A percentile compares a stretch with the other conserved stretches of the same genome.
These are phyloP conservation scores for Maudiozyma serrabonitensis DNA, from an alignment of 805 yeast species.

Conservation along the genomic window DNA sequence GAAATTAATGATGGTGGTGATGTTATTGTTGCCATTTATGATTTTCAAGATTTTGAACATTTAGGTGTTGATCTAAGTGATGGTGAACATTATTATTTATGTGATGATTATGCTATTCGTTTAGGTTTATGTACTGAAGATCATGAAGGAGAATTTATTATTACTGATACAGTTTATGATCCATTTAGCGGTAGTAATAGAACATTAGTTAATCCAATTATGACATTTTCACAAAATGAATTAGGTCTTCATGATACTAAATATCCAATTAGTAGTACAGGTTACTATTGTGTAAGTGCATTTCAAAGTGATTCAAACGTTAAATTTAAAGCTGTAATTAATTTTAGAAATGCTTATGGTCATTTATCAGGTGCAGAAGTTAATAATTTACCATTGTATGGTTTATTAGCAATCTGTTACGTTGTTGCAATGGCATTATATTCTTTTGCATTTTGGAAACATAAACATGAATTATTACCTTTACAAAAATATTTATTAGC, in stretches of 20 bases:
- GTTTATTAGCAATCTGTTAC: conserved; percentile 73
- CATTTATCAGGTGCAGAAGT: conserved; percentile 80
- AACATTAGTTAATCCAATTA: conserved; percentile 44
- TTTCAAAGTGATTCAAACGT: conserved; percentile 35
- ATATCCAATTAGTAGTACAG: conserved; percentile 65
- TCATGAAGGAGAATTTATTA: conserved; percentile 54
- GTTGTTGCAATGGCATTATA: conserved; percentile 74
- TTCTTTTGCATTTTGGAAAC: conserved; percentile 75
- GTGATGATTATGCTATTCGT: conserved; percentile 61
- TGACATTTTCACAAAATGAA: conserved; percentile 44
- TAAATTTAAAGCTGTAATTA: conserved; percentile 55
- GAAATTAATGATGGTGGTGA: conserved; percentile 30
- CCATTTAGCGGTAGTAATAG: conserved; percentile 42
- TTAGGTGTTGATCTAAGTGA: conserved; percentile 47
- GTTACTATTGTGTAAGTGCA: conserved; percentile 86
- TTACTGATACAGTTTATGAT: conserved; percentile 34
- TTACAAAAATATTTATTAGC: conserved; percentile 86
- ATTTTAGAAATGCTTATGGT: conserved; percentile 89
- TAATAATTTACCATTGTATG: conserved; percentile 85
- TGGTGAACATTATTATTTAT: conserved; percentile 50
- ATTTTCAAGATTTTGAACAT: conserved; percentile 63
- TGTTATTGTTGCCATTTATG: conserved; percentile 69
- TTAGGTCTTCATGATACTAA: conserved; percentile 51
- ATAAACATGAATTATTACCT: conserved; percentile 78
- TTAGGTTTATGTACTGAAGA: conserved; percentile 43